These are phyloP conservation scores for Hibiscus trionum DNA, from an alignment of 345 rosid species.

Conservation along the genomic window DNA sequence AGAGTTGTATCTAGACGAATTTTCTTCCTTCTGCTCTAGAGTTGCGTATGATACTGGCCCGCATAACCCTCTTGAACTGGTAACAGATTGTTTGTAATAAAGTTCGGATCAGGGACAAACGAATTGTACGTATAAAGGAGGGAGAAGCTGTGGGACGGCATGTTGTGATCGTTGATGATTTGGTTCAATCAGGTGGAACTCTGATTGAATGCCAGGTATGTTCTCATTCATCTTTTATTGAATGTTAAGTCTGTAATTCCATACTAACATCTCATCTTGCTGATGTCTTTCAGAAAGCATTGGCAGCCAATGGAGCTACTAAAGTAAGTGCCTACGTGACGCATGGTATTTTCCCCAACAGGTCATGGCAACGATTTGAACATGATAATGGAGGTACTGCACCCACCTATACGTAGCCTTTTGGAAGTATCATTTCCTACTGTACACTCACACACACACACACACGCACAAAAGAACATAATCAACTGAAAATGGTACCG, in stretches of 20 bases:
- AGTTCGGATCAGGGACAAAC: slow-evolving; percentile 77
- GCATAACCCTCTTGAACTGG: slow-evolving; percentile 1
- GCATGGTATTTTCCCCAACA: slow-evolving; percentile 88
- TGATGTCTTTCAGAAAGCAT: slow-evolving; percentile 52
- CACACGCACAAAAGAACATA: not conserved
- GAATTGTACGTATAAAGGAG: slow-evolving; percentile 85
- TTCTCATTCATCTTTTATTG: not conserved
- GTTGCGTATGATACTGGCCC: not conserved
- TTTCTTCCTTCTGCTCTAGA: not conserved
- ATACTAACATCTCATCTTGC: not conserved
- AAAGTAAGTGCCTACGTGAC: slow-evolving; percentile 89
- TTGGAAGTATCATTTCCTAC: not conserved
- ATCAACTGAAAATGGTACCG: not conserved
- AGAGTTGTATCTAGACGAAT: not conserved
- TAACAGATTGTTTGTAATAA: slow-evolving; percentile 83
- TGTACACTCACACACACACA: not conserved
- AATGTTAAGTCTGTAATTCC: not conserved
- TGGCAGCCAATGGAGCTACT: slow-evolving; percentile 84
- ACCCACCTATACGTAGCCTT: not conserved
- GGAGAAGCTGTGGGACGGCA: slow-evolving; percentile 83
- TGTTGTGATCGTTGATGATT: slow-evolving; percentile 88
- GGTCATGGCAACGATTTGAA: slow-evolving; percentile 78
- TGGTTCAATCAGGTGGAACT: slow-evolving; percentile 97
- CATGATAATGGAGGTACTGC: slow-evolving; percentile 68
- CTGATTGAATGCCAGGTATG: slow-evolving; percentile 89